phyloP scores from a whole-genome alignment of 495 filamentous ascomycete genomes.

The Oidiodendron maius region DNA sequence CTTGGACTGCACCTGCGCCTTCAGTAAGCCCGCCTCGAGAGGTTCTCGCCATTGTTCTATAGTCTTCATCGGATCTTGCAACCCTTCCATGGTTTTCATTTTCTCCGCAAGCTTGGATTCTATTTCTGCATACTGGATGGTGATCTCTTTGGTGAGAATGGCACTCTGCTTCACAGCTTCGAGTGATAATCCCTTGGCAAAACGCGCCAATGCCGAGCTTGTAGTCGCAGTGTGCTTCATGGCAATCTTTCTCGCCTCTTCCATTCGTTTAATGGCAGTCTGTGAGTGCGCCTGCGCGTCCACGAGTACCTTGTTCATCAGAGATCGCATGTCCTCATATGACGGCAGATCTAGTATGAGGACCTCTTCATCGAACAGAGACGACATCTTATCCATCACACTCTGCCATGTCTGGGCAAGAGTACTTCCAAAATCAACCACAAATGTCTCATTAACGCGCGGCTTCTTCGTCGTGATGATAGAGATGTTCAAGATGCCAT shows the following conservation, averaged over 20 bases:
- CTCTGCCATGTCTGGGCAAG: constrained; percentile 36
- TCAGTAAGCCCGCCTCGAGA: constrained; percentile 13
- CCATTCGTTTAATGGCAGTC: constrained; percentile 11
- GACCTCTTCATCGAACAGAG: constrained; percentile 33
- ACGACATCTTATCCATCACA: constrained; percentile 39
- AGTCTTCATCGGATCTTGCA: constrained; percentile 14
- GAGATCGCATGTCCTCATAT: constrained; percentile 27
- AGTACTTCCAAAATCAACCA: constrained; percentile 47
- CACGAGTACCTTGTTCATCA: constrained; percentile 9
- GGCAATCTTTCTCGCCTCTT: constrained; percentile 11
- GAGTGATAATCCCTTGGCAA: constrained; percentile 18
- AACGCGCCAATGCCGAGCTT: constrained; percentile 3
- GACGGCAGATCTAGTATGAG: constrained; percentile 36
- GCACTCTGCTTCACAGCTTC: constrained; percentile 22
- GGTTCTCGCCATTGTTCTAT: constrained; percentile 15
- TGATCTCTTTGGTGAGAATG: constrained; percentile 21
- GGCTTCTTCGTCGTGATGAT: constrained; percentile 47
- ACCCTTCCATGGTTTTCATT: constrained; percentile 4
- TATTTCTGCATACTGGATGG: constrained; percentile 14
- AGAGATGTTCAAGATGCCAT: constrained; percentile 51
- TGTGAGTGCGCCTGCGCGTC: constrained; percentile 10
- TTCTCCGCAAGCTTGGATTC: constrained; percentile 12
- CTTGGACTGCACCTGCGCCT: constrained; percentile 21
- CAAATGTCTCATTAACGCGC: constrained; percentile 42
- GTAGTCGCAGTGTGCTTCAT: constrained; percentile 12